Evolutionary conservation across 192 early-diverging fungal species (phyloP).

Genomic region (Coemansia sp.): DNA sequence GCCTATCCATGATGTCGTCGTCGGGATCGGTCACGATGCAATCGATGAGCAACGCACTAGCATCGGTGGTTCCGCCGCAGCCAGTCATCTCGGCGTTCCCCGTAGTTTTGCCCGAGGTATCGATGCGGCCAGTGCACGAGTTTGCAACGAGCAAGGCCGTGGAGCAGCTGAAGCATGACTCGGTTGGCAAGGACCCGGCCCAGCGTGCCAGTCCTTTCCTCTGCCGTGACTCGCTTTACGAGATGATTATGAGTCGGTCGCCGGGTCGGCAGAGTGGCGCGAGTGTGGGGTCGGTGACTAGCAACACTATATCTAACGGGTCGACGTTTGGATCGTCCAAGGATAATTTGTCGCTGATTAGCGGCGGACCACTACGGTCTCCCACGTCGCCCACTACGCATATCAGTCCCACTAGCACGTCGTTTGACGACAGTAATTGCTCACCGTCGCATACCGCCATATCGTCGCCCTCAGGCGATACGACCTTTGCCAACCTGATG

Average conservation of each 20-base stretch:
- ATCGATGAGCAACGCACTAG: conserved; percentile 40
- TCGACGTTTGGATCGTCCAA: conserved; percentile 39
- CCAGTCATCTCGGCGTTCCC: conserved; percentile 46
- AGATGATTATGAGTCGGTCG: conserved; percentile 58
- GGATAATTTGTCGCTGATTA: conserved; percentile 31
- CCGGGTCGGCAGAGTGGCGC: conserved; percentile 35
- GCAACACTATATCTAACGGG: conserved; percentile 44
- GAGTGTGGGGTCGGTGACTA: conserved; percentile 34
- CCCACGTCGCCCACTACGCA: conserved; percentile 39
- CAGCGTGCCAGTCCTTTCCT: conserved; percentile 40
- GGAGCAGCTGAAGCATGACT: conserved; percentile 23
- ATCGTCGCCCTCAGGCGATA: conserved; percentile 31
- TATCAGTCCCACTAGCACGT: conserved; percentile 49
- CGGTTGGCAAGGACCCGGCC: conserved; percentile 16
- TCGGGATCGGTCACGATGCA: conserved; percentile 44
- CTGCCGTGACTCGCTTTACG: conserved; percentile 53
- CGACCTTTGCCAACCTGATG: conserved; percentile 30
- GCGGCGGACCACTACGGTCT: conserved; percentile 13
- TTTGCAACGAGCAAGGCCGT: conserved; percentile 3
- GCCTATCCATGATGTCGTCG: conserved; percentile 31
- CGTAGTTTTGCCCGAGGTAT: conserved; percentile 22
- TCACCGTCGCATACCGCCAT: conserved; percentile 38
- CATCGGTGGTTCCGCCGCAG: conserved; percentile 4
- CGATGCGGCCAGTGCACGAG: conserved; percentile 18
- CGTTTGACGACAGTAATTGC: conserved; percentile 43